phyloP scores from a whole-genome alignment of 2,329 filamentous ascomycete genomes.

The Phyllosticta citriasiana region DNA sequence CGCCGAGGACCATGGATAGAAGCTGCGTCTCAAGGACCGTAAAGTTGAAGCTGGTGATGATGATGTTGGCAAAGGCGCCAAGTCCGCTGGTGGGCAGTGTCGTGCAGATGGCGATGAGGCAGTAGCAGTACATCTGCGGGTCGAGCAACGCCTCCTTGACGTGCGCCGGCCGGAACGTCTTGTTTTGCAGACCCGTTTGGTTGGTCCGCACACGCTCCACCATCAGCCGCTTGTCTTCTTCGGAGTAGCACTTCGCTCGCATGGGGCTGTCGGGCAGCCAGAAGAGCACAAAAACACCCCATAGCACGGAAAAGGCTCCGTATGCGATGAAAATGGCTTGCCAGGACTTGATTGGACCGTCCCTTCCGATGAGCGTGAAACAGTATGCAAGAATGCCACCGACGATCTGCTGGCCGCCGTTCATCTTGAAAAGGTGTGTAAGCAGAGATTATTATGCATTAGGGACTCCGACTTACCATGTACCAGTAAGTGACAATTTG shows the following conservation, averaged over 20 bases:
- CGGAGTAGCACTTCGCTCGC: slow-evolving; percentile 46
- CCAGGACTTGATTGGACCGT: slow-evolving; percentile 48
- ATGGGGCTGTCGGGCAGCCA: slow-evolving; percentile 58
- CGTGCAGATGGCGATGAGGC: slow-evolving; percentile 57
- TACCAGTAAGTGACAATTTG: slow-evolving; percentile 48
- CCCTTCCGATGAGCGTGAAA: slow-evolving; percentile 43
- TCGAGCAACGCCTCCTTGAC: slow-evolving; percentile 42
- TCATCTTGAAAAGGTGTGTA: slow-evolving; percentile 50
- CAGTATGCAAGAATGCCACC: slow-evolving; percentile 50
- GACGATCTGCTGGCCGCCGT: slow-evolving; percentile 62
- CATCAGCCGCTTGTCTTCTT: slow-evolving; percentile 48
- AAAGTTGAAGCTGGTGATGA: slow-evolving; percentile 61
- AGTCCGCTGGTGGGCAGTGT: slow-evolving; percentile 65
- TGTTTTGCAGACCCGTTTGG: slow-evolving; percentile 31
- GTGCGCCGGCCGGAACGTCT: slow-evolving; percentile 44
- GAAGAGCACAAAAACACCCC: slow-evolving; percentile 40
- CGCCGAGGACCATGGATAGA: slow-evolving; percentile 64
- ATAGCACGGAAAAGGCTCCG: slow-evolving; percentile 39
- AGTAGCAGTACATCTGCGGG: slow-evolving; percentile 47
- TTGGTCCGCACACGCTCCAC: slow-evolving; percentile 43
- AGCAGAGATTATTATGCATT: not conserved
- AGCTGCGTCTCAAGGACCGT: slow-evolving; percentile 58
- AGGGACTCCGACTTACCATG: slow-evolving; percentile 40
- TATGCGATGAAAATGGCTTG: slow-evolving; percentile 25
- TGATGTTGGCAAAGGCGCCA: slow-evolving; percentile 63